Conservation (phyloP, 192 early-diverging fungal genomes). For the Podila epicladia region DNA sequence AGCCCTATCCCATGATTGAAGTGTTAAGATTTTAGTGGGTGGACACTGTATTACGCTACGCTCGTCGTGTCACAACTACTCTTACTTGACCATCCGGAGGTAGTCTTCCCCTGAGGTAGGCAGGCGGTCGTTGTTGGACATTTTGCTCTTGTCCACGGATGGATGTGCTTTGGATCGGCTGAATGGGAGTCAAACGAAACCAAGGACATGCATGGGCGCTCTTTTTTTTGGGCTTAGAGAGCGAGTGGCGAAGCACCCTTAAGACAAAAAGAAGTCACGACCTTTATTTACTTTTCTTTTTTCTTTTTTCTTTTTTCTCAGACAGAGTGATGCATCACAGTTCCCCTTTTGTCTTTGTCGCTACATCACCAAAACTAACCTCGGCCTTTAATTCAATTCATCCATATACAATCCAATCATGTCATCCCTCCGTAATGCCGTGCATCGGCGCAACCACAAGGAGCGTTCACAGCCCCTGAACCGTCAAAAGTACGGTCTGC, state of each 20-base stretch:
- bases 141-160: not conserved
- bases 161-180: not conserved
- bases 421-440: slow-evolving; percentile 83
- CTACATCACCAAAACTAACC: not conserved
- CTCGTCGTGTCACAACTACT: too few relatives aligned
- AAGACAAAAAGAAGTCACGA: not conserved
- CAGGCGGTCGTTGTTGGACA: slow-evolving; percentile 21
- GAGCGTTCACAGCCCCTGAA: slow-evolving; percentile 82
- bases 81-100: slow-evolving; percentile 43
- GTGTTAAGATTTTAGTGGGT: too few relatives aligned
- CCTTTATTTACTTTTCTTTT: not conserved
- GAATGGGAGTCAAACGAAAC: not conserved
- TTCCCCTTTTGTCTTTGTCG: not conserved
- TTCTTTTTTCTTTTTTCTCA: not conserved
- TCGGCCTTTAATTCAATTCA: not conserved
- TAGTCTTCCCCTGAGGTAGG: slow-evolving; percentile 47
- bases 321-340: not conserved
- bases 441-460: slow-evolving; percentile 88
- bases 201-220: not conserved
- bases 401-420: slow-evolving; percentile 22
- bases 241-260: not conserved
- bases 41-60: too few relatives aligned
- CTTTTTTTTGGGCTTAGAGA: too few relatives aligned
- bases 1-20: slow-evolving; percentile 9
- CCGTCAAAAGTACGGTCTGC: slow-evolving; percentile 75